A percentile compares a stretch with the other conserved stretches of the same genome.
phyloP scores from a whole-genome alignment of 495 filamentous ascomycete species.

The Tuber magnatum region DNA sequence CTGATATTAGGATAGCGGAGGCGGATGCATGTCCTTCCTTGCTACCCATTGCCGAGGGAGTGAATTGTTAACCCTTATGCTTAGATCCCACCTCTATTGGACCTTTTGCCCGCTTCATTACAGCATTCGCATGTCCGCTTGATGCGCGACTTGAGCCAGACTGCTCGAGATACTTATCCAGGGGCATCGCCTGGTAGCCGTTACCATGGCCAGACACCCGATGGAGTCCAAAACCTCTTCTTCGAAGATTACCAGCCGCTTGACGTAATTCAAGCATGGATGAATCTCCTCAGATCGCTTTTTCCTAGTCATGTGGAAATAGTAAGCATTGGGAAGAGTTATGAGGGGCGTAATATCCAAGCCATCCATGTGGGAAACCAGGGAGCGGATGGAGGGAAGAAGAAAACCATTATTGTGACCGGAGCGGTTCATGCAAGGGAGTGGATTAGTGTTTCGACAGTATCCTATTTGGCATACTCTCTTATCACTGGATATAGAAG shows the following conservation, averaged over 20 bases:
- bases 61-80: conserved; percentile 10
- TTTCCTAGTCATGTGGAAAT: conserved; percentile 71
- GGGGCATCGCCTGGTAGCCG: conserved; percentile 14
- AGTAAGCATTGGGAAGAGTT: conserved; percentile 68
- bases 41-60: conserved; percentile 1
- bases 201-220: conserved; percentile 24
- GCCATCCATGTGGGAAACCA: conserved; percentile 65
- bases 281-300: conserved; percentile 79
- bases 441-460: conserved; percentile 90
- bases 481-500: conserved; percentile 75
- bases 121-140: conserved; percentile 64
- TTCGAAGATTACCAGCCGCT: conserved; percentile 82
- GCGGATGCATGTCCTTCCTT: conserved; percentile 55
- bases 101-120: conserved; percentile 67
- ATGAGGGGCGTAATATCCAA: conserved; percentile 77
- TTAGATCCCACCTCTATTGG: conserved; percentile 70
- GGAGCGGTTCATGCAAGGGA: conserved; percentile 87
- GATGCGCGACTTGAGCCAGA: conserved; percentile 72
- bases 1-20: conserved; percentile 76
- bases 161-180: conserved; percentile 71
- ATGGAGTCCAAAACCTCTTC: conserved; percentile 59
- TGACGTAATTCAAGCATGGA: conserved; percentile 74
- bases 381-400: conserved; percentile 7
- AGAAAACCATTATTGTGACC: conserved; percentile 73
- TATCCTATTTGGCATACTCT: conserved; percentile 86